Base-by-base conservation (phyloP, 495 filamentous ascomycete species). In the Lepidopterella palustris region DNA sequence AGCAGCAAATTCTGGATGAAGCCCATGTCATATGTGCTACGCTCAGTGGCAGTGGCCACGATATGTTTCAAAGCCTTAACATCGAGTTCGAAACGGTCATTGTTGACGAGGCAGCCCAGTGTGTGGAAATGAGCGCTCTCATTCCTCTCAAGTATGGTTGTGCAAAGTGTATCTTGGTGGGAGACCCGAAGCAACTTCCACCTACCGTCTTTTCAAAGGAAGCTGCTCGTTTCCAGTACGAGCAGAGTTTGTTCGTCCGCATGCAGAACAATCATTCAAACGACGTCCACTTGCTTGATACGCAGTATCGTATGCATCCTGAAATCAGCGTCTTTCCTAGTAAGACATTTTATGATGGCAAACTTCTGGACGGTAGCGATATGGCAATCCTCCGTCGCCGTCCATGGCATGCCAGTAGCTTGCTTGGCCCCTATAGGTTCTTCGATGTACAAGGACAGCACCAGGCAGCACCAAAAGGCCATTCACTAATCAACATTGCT, bases 11-110 rank as follows among this genome's bases (percentile, higher is more conserved):
- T 52, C 83, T 97, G 42, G 84, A 95, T 64, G 83, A 84, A 23
- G 89, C 93, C 10, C 87, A 97, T 73, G 87, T 97, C 27, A 86
- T 98, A 42, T 98, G 93, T 71, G 88, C 93, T 23, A 98, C 93
- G 0, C 84, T 98, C 54, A 96, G 90, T 70, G 93, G 92, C 55
- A 92, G 87, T 73, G 93, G 93, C 15, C 95, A 97, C 65, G 95
- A 98, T 52, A 96, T 98, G 86, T 95, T 98, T 76, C 90, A 91
- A 73, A 86, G 85, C 64, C 74, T 97, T 51, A 92, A 88, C 64
- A 90, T 97, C 53, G 93, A 97, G 71, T 97, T 98, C 62, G 93
- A 98, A 73, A 97, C 93, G 0, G 93, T 98, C 61, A 87, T 98
- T 67, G 96, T 98, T 67, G 93, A 98, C 67, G 93, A 98, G 78